Evolutionary conservation across 345 rosid species (phyloP).

Genomic region (Eucalyptus sp.): DNA sequence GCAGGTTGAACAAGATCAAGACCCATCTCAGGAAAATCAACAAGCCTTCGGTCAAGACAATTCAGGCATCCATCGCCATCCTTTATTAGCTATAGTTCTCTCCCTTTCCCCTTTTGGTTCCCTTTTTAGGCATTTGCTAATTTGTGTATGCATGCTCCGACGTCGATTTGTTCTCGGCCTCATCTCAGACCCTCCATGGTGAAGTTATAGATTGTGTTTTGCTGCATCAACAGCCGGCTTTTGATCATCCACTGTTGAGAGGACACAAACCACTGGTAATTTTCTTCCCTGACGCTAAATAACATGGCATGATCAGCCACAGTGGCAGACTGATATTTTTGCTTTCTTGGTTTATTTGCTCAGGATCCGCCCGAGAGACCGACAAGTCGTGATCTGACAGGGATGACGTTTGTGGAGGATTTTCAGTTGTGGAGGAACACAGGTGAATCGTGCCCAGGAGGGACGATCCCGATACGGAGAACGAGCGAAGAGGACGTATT

Average conservation of each 20-base stretch:
- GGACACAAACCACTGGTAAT: slow-evolving; percentile 68
- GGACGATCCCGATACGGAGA: slow-evolving; percentile 91
- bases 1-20: slow-evolving; percentile 36
- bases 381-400: slow-evolving; percentile 16
- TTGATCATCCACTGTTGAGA: slow-evolving; percentile 68
- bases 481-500: slow-evolving; percentile 74
- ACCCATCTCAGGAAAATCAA: slow-evolving; percentile 68
- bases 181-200: slow-evolving; percentile 76
- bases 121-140: not conserved
- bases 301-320: not conserved
- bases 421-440: slow-evolving; percentile 69
- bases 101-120: not conserved
- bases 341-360: not conserved
- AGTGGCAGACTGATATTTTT: not conserved
- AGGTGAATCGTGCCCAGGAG: slow-evolving; percentile 81
- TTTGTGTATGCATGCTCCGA: not conserved
- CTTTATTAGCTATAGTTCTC: not conserved
- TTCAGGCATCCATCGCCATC: slow-evolving; percentile 33
- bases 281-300: not conserved
- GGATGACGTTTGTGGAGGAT: slow-evolving; percentile 14
- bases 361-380: slow-evolving; percentile 85
- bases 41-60: slow-evolving; percentile 76
- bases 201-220: slow-evolving; percentile 78
- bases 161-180: not conserved
- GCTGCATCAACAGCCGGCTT: slow-evolving; percentile 80